These are phyloP conservation scores for Discostella stelligeroides DNA, from an alignment of 108 stramenopile genomes.

Conservation along the genomic window DNA sequence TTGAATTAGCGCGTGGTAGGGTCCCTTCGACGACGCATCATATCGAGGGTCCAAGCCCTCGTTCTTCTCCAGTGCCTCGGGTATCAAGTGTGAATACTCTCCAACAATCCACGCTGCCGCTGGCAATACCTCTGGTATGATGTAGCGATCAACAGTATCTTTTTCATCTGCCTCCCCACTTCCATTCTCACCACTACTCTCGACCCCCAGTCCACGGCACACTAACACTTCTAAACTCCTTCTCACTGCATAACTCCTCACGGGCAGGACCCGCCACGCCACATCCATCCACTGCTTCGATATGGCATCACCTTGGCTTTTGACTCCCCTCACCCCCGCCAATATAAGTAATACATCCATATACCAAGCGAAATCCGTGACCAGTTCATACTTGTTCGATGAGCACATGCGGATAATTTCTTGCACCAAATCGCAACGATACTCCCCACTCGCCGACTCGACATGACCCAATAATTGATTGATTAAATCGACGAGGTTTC, in stretches of 20 bases:
- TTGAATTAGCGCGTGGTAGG: slow-evolving; percentile 73
- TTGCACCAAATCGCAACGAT: slow-evolving; percentile 93
- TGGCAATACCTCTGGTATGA: slow-evolving; percentile 77
- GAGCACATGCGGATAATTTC: slow-evolving; percentile 94
- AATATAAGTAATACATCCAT: slow-evolving; percentile 86
- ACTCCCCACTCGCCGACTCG: slow-evolving; percentile 83
- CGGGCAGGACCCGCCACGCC: slow-evolving; percentile 91
- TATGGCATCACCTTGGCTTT: slow-evolving; percentile 75
- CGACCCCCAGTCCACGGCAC: slow-evolving; percentile 41
- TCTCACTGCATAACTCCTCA: slow-evolving; percentile 90
- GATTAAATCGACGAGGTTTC: slow-evolving; percentile 93
- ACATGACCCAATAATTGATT: slow-evolving; percentile 93
- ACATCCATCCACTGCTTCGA: slow-evolving; percentile 94
- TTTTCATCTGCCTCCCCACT: slow-evolving; percentile 23
- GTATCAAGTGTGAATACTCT: slow-evolving; percentile 88
- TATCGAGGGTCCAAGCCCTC: slow-evolving; percentile 57
- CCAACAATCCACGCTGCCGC: slow-evolving; percentile 97
- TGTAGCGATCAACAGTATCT: slow-evolving; percentile 37
- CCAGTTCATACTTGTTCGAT: slow-evolving; percentile 90
- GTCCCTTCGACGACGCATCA: slow-evolving; percentile 50
- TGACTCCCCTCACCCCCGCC: slow-evolving; percentile 84
- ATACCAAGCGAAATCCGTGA: slow-evolving; percentile 96
- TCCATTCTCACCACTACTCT: slow-evolving; percentile 20
- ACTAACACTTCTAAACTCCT: slow-evolving; percentile 76
- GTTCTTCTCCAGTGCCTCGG: slow-evolving; percentile 55